Evolutionary conservation across 306 rosid species (phyloP).

Genomic region (Citrullus amarus): DNA sequence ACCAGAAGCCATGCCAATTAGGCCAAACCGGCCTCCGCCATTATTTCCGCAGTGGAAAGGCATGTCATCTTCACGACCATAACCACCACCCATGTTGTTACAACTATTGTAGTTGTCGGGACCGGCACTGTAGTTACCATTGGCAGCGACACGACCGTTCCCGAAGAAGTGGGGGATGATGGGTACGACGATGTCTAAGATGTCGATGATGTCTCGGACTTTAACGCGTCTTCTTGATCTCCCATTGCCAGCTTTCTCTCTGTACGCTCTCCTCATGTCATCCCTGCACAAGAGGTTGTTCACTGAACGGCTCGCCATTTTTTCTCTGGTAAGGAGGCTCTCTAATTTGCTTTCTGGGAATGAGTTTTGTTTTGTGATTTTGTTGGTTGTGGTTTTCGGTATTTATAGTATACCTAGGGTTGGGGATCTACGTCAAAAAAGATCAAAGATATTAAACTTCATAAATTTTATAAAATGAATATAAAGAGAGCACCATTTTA

Average conservation of each 20-base stretch:
- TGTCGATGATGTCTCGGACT: not conserved
- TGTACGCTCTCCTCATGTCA: not conserved
- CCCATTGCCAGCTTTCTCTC: not conserved
- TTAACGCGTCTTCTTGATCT: not conserved
- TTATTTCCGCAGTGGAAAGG: not conserved
- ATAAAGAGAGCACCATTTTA: too few relatives aligned
- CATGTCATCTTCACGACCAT: not conserved
- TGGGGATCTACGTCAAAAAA: too few relatives aligned
- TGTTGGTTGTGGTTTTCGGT: not conserved
- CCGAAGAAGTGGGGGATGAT: not conserved
- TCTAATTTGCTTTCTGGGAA: not conserved
- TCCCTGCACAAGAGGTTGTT: not conserved
- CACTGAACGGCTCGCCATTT: not conserved
- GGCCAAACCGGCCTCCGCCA: not conserved
- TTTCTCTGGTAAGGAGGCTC: not conserved
- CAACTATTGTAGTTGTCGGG: not conserved
- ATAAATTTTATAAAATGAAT: too few relatives aligned
- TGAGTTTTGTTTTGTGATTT: not conserved
- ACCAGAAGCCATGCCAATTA: not conserved
- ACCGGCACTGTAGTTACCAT: not conserved
- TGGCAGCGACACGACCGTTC: not conserved
- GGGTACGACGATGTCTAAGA: not conserved
- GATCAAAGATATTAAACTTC: too few relatives aligned
- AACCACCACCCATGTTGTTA: not conserved
- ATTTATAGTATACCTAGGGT: not conserved